Conservation (phyloP, 495 filamentous ascomycete species). For the Barbatosphaeria neglecta region DNA sequence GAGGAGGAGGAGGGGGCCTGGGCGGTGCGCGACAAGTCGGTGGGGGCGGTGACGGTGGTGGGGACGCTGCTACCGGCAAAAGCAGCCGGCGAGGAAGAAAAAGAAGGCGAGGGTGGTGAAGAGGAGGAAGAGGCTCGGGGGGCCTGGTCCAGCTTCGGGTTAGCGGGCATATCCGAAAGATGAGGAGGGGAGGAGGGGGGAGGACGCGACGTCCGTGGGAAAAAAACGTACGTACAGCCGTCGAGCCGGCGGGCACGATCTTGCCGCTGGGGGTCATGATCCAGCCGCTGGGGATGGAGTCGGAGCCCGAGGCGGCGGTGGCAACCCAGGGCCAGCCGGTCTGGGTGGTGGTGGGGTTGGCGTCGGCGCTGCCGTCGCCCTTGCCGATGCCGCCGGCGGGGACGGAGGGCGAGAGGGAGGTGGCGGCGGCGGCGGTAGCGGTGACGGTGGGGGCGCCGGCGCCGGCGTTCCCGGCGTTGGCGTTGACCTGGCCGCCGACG, state of each 20-base stretch:
- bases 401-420: constrained; percentile 22
- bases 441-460: constrained; percentile 35
- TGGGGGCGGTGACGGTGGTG: background rate
- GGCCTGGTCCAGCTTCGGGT: background rate
- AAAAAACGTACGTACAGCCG: constrained; percentile 31
- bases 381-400: constrained; percentile 50
- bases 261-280: constrained; percentile 60
- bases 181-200: background rate
- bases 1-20: background rate
- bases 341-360: constrained; percentile 38
- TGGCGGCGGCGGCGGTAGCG: constrained; percentile 22
- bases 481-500: constrained; percentile 47
- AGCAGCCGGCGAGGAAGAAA: background rate
- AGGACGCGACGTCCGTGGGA: background rate
- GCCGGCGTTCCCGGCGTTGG: constrained; percentile 37
- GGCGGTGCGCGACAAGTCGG: background rate
- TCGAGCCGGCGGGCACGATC: constrained; percentile 45
- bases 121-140: background rate
- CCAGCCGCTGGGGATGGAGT: constrained; percentile 59
- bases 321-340: constrained; percentile 52
- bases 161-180: background rate
- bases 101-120: background rate
- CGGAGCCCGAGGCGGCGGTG: constrained; percentile 20
- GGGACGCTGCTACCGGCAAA: background rate
- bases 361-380: constrained; percentile 32